Percentiles rank a stretch among this genome's conserved stretches.
phyloP scores from a whole-genome alignment of 1,284 basidiomycete genomes.

The Tilletiaria anomala region DNA sequence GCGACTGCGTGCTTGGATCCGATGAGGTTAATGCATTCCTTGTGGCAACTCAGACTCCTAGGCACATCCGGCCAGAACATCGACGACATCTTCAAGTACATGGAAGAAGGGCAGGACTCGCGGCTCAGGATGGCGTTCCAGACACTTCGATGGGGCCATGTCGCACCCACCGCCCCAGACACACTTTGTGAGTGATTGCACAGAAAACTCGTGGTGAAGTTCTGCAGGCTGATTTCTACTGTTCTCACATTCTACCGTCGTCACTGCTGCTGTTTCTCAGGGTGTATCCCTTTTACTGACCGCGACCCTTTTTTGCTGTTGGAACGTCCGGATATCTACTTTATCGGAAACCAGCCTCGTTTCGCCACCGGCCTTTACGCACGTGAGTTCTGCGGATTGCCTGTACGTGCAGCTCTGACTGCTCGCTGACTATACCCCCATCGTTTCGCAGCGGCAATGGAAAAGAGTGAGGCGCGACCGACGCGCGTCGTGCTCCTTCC shows the following conservation, averaged over 20 bases:
- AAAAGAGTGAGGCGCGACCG: constrained; percentile 8
- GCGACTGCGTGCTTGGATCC: not conserved
- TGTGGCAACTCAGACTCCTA: constrained; percentile 46
- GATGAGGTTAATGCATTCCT: too few relatives aligned
- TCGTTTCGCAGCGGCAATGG: constrained; percentile 6
- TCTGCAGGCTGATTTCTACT: too few relatives aligned
- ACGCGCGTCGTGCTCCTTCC: constrained; percentile 70
- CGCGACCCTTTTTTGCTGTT: constrained; percentile 77
- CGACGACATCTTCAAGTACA: constrained; percentile 89
- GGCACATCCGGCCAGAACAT: constrained; percentile 79
- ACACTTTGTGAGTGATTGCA: constrained; percentile 54
- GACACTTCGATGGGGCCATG: constrained; percentile 81
- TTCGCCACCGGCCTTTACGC: constrained; percentile 45
- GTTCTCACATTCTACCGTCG: too few relatives aligned
- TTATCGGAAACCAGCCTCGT: constrained; percentile 74
- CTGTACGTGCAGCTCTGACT: constrained; percentile 21
- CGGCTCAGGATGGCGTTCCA: constrained; percentile 58
- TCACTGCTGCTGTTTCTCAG: constrained; percentile 23
- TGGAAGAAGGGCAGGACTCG: constrained; percentile 36
- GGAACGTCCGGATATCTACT: constrained; percentile 72
- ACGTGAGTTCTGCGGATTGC: constrained; percentile 35
- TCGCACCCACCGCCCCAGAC: constrained; percentile 94
- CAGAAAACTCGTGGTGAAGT: not conserved
- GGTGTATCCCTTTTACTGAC: constrained; percentile 87
- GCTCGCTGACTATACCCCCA: not conserved